Conservation (phyloP, 2,329 filamentous ascomycete species). For the Paecilomyces niveus region DNA sequence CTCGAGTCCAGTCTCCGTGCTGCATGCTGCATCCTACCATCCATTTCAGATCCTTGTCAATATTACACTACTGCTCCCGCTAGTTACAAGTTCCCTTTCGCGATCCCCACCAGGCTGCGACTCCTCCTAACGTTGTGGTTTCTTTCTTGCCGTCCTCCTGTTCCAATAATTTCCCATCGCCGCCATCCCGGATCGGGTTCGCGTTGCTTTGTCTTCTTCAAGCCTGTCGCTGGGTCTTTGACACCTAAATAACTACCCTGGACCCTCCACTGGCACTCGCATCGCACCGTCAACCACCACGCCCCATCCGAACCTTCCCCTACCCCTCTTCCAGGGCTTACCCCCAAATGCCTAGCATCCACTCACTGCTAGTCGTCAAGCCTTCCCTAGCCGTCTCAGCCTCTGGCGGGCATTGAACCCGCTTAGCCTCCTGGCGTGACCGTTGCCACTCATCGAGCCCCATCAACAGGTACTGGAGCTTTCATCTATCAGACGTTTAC, state of each 20-base stretch:
- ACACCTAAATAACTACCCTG: slow-evolving; percentile 35
- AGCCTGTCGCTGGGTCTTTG: slow-evolving; percentile 9
- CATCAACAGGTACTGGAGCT: slow-evolving; percentile 4
- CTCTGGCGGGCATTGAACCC: neutral
- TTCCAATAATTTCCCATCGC: slow-evolving; percentile 1
- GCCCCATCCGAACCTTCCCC: slow-evolving; percentile 2
- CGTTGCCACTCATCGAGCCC: slow-evolving; percentile 6
- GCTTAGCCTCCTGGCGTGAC: slow-evolving; percentile 1
- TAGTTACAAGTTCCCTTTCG: slow-evolving; percentile 27
- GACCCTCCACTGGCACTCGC: slow-evolving; percentile 27
- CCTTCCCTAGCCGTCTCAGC: slow-evolving; percentile 5
- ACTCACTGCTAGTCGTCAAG: slow-evolving; percentile 1
- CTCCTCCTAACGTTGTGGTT: slow-evolving; percentile 10
- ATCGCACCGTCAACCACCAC: slow-evolving; percentile 14
- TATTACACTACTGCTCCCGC: slow-evolving; percentile 32
- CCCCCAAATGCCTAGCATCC: slow-evolving; percentile 5
- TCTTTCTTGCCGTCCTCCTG: slow-evolving; percentile 6
- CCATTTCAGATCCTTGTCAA: slow-evolving; percentile 21
- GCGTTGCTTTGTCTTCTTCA: slow-evolving; percentile 10
- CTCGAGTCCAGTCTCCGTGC: neutral
- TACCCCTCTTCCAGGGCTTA: slow-evolving; percentile 3
- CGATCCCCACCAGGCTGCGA: slow-evolving; percentile 18
- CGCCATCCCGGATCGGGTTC: slow-evolving; percentile 5
- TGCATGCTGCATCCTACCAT: slow-evolving; percentile 14
- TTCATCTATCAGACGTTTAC: slow-evolving; percentile 3